Evolutionary conservation across 805 yeast genomes (phyloP).

Genomic region (Starmerella apis): DNA sequence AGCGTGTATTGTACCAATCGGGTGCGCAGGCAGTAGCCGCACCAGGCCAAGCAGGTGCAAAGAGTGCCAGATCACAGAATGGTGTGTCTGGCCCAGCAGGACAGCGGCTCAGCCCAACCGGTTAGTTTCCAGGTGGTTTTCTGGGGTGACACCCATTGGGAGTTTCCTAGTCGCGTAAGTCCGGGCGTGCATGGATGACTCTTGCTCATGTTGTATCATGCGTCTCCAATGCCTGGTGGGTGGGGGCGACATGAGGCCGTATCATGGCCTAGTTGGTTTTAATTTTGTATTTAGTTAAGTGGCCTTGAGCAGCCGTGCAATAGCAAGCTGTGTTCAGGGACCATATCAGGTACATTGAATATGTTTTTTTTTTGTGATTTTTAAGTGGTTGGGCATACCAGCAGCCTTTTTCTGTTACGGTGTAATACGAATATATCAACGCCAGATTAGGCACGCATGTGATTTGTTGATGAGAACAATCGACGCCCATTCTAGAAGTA

Average conservation of each 20-base stretch:
- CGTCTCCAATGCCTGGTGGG: not conserved
- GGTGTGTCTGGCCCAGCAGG: not conserved
- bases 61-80: not conserved
- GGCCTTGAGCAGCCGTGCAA: not conserved
- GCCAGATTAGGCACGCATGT: not conserved
- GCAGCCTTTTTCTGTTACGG: too few species aligned
- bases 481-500: too few species aligned
- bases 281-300: not conserved
- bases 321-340: not conserved
- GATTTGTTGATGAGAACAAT: not conserved
- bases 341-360: not conserved
- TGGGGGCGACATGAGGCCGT: not conserved
- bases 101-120: not conserved
- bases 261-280: too few species aligned
- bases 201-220: constrained; percentile 3
- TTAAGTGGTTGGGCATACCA: too few species aligned
- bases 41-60: not conserved
- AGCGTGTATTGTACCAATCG: not conserved
- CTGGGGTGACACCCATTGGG: not conserved
- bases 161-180: constrained; percentile 8
- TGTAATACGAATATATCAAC: not conserved
- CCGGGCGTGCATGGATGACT: constrained; percentile 6
- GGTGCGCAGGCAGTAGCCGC: constrained; percentile 1
- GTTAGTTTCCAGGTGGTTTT: constrained; percentile 8
- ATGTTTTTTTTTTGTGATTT: too few species aligned